Base-by-base conservation (phyloP, 108 stramenopile genomes). In the Cyclotella cryptica region DNA sequence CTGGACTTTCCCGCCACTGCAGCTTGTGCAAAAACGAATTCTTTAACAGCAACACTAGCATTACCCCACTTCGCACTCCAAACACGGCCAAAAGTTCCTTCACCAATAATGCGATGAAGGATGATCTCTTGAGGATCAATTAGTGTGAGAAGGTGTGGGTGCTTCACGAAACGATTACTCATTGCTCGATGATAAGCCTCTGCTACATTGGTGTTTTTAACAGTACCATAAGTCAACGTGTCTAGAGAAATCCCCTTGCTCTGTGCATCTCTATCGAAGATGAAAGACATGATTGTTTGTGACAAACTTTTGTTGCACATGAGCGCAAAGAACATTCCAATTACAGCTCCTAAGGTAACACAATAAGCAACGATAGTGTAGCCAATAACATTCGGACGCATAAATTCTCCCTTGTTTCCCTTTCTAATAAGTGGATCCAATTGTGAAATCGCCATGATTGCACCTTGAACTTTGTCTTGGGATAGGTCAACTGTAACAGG, bases 1-100 rank as follows among this genome's bases (percentile, higher is more conserved):
- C 88, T 74, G 45, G 97, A 97, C 55, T 87, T 97, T 66, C 98
- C 98, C 42, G 93, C 92, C 29, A 99, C 93, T 47, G 98, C 98
- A 43, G 97, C 98, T 87, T 99, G 97, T 10, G 98, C 98, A 76
- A 98, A 98, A 0, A 98, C 97, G 67, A 98, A 98, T 75, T 98
- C 98, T 85, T 98, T 98, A 26, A 98, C 98, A 18, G 98, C 98
- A 58, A 98, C 98, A 61, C 86, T 90, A 39, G 96, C 81, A 74
- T 89, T 96, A 14, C 95, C 83, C 98, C 97, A 98, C 75, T 84
- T 88, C 14, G 97, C 98, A 79, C 95, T 96, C 98, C 98, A 98
- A 11, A 98, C 98, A 35, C 98, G 83, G 14, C 98, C 98, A 75
- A 98, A 98, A 19, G 95, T 94, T 10, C 98, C 98, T 85, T 98